These are phyloP conservation scores for Clavulina sp. DNA, from an alignment of 768 basidiomycete genomes.

Conservation along the genomic window DNA sequence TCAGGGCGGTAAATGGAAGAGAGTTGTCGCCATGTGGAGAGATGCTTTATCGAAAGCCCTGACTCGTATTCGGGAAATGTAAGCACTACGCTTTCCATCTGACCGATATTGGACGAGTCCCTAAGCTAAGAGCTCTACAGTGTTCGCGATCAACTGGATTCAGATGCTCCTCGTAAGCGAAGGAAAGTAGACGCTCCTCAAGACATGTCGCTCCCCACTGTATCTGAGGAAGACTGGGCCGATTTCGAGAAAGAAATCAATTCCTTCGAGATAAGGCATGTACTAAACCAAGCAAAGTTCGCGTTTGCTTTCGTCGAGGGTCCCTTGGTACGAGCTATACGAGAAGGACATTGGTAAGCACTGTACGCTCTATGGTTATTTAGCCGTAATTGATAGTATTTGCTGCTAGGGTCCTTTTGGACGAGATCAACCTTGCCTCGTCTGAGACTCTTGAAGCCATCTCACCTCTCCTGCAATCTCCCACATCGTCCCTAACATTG, in stretches of 20 bases:
- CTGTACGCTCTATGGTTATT: constrained; percentile 3
- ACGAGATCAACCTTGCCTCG: constrained; percentile 90
- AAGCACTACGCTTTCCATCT: too few relatives aligned
- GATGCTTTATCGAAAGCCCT: constrained; percentile 24
- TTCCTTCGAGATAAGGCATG: constrained; percentile 76
- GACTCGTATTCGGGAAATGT: not conserved
- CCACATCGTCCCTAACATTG: constrained; percentile 75
- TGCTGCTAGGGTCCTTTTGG: constrained; percentile 66
- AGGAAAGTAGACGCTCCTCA: constrained; percentile 12
- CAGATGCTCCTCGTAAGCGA: not conserved
- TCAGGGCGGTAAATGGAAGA: constrained; percentile 68
- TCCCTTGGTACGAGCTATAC: constrained; percentile 79
- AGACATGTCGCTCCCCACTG: constrained; percentile 20
- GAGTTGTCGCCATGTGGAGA: constrained; percentile 67
- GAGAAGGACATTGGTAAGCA: constrained; percentile 76
- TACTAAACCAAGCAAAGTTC: constrained; percentile 75
- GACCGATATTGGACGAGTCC: not conserved
- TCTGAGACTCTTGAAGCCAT: constrained; percentile 90
- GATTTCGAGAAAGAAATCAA: constrained; percentile 48
- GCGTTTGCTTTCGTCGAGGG: constrained; percentile 94
- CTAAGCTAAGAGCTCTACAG: not conserved
- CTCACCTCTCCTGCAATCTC: constrained; percentile 68
- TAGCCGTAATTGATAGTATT: not conserved
- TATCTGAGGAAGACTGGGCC: constrained; percentile 43
- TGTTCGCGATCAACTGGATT: not conserved